Evolutionary conservation across 805 yeast species (phyloP).

Genomic region (Saccharomycopsis selenospora): DNA sequence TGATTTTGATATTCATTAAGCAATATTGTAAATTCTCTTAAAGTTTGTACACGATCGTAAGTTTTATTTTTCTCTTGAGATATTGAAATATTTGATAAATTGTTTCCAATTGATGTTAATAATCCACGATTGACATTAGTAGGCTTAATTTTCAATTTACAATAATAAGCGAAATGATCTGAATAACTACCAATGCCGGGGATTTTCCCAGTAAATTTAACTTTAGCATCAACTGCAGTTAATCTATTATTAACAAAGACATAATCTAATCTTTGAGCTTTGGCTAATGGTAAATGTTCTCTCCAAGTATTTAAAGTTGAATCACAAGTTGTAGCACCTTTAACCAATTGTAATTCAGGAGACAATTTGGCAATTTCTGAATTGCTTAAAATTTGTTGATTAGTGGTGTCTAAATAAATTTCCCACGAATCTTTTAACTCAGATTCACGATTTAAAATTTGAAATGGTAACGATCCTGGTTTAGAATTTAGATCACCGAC

Average conservation of each 20-base stretch:
- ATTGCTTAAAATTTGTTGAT: conserved; percentile 19
- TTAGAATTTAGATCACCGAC: conserved; percentile 91
- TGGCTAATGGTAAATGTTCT: conserved; percentile 38
- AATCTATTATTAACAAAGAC: conserved; percentile 62
- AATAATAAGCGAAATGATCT: conserved; percentile 83
- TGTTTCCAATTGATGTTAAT: neutral
- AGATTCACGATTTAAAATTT: conserved; percentile 61
- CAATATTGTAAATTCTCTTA: conserved; percentile 43
- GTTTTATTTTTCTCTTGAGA: conserved; percentile 17
- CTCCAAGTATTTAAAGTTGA: conserved; percentile 87
- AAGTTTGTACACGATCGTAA: conserved; percentile 25
- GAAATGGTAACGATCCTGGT: conserved; percentile 80
- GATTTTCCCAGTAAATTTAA: conserved; percentile 63
- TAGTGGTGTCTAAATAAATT: conserved; percentile 29
- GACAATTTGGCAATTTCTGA: conserved; percentile 38
- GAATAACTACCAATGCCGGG: conserved; percentile 71
- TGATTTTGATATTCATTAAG: conserved; percentile 46
- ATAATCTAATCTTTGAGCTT: conserved; percentile 87
- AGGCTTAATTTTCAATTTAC: conserved; percentile 34
- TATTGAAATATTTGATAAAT: neutral
- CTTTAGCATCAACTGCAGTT: conserved; percentile 51
- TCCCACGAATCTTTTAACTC: conserved; percentile 78
- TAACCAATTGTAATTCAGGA: conserved; percentile 54
- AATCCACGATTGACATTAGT: conserved; percentile 16
- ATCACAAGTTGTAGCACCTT: conserved; percentile 88